Evolutionary conservation across 2,329 filamentous ascomycete species (phyloP).

Genomic region (Eutypella sp.): DNA sequence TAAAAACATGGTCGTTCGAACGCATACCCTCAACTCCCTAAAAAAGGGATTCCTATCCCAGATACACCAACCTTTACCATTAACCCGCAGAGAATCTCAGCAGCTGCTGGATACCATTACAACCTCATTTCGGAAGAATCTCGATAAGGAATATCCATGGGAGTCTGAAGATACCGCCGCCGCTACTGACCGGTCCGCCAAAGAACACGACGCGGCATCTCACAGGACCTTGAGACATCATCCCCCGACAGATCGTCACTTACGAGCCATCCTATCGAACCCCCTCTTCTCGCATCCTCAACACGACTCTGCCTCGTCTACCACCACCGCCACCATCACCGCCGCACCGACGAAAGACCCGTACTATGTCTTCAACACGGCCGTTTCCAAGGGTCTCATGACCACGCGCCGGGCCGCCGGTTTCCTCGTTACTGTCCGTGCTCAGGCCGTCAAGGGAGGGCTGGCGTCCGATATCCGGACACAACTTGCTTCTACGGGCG

Average conservation of each 20-base stretch:
- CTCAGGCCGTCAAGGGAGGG: constrained; percentile 33
- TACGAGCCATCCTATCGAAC: constrained; percentile 53
- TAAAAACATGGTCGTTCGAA: constrained; percentile 25
- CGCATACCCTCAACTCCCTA: constrained; percentile 32
- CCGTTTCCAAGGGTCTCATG: constrained; percentile 53
- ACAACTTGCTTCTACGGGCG: constrained; percentile 37
- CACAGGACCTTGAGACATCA: constrained; percentile 20
- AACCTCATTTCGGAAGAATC: constrained; percentile 50
- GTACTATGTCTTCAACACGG: constrained; percentile 52
- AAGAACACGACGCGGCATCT: constrained; percentile 6
- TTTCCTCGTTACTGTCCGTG: constrained; percentile 44
- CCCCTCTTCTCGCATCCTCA: constrained; percentile 43
- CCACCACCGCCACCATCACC: too few species aligned
- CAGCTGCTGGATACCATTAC: constrained; percentile 53
- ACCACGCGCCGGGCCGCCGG: constrained; percentile 47
- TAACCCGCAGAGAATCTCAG: constrained; percentile 46
- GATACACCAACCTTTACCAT: constrained; percentile 48
- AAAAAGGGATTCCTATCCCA: constrained; percentile 35
- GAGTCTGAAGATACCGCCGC: constrained; percentile 23
- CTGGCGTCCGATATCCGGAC: constrained; percentile 25
- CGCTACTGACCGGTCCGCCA: constrained; percentile 7
- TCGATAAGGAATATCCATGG: constrained; percentile 54
- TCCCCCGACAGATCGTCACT: constrained; percentile 44
- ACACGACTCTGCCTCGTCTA: constrained; percentile 2
- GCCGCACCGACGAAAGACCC: constrained; percentile 35